Conservation (phyloP, 192 early-diverging fungal species). For the Backusella westeae region DNA sequence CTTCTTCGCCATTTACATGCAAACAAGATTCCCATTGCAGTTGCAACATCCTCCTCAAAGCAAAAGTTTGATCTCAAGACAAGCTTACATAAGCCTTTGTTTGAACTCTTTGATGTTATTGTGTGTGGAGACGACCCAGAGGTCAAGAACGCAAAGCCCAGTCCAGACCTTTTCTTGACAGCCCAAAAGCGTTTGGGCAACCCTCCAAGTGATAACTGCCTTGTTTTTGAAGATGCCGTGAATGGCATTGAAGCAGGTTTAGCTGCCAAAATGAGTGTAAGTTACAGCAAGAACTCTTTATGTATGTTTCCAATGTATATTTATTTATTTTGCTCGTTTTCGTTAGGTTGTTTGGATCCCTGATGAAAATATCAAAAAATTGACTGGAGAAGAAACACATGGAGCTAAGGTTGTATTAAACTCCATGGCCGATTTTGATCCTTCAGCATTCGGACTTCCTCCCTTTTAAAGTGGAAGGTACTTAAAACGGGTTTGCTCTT, state of each 20-base stretch:
- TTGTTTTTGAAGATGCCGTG: slow-evolving; percentile 94
- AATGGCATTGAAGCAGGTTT: slow-evolving; percentile 82
- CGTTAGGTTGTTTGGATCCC: slow-evolving; percentile 83
- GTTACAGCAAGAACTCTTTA: neutral
- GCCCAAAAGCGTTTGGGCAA: slow-evolving; percentile 62
- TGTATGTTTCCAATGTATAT: neutral
- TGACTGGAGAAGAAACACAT: slow-evolving; percentile 43
- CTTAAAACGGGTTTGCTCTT: neutral
- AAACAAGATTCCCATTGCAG: slow-evolving; percentile 77
- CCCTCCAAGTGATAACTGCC: slow-evolving; percentile 50
- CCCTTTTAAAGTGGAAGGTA: neutral
- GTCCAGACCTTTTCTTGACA: slow-evolving; percentile 86
- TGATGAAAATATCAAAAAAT: slow-evolving; percentile 56
- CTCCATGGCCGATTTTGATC: slow-evolving; percentile 68
- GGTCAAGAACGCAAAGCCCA: slow-evolving; percentile 80
- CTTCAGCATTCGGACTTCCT: slow-evolving; percentile 25
- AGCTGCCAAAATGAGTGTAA: slow-evolving; percentile 76
- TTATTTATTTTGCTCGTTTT: neutral
- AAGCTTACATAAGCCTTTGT: slow-evolving; percentile 66
- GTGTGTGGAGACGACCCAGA: slow-evolving; percentile 87
- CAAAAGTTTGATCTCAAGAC: slow-evolving; percentile 77
- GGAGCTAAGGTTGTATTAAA: slow-evolving; percentile 54
- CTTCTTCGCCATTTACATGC: slow-evolving; percentile 73
- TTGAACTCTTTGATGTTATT: slow-evolving; percentile 77
- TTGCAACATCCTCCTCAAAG: slow-evolving; percentile 80